phyloP scores from a whole-genome alignment of 192 early-diverging fungal species.

The Linnemannia elongata region DNA sequence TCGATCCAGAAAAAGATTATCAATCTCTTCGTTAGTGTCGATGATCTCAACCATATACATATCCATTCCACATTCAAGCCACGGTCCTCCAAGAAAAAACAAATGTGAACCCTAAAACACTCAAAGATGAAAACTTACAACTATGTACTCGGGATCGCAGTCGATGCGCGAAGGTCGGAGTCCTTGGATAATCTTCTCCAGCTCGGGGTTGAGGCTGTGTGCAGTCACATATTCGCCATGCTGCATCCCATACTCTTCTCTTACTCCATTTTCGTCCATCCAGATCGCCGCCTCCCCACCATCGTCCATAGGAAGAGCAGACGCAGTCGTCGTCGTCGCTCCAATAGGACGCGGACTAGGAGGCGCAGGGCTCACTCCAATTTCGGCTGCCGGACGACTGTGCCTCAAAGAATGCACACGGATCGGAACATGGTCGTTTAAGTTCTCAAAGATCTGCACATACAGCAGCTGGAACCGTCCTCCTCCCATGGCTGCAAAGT shows the following conservation, averaged over 20 bases:
- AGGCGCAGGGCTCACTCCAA: background rate
- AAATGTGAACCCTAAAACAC: background rate
- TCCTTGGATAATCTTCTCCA: conserved; percentile 51
- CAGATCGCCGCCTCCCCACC: background rate
- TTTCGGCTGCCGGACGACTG: background rate
- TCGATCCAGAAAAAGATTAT: background rate
- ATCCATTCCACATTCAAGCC: background rate
- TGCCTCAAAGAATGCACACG: conserved; percentile 40
- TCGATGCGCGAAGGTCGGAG: conserved; percentile 54
- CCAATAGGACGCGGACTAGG: background rate
- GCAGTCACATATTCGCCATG: conserved; percentile 53
- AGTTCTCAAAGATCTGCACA: conserved; percentile 48
- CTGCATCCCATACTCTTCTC: conserved; percentile 22
- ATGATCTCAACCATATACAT: background rate
- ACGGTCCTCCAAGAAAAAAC: background rate
- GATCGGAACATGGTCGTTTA: conserved; percentile 50
- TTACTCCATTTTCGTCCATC: background rate
- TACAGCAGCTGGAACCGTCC: conserved; percentile 53
- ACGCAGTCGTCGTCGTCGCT: background rate
- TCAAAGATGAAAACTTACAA: conserved; percentile 18
- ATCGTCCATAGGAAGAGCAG: background rate
- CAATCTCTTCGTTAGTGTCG: background rate
- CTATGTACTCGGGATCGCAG: conserved; percentile 55
- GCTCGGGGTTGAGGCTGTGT: conserved; percentile 37
- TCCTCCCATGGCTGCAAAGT: conserved; percentile 56